Conservation (phyloP, 257 asterid genomes). For the Catharanthus roseus region DNA sequence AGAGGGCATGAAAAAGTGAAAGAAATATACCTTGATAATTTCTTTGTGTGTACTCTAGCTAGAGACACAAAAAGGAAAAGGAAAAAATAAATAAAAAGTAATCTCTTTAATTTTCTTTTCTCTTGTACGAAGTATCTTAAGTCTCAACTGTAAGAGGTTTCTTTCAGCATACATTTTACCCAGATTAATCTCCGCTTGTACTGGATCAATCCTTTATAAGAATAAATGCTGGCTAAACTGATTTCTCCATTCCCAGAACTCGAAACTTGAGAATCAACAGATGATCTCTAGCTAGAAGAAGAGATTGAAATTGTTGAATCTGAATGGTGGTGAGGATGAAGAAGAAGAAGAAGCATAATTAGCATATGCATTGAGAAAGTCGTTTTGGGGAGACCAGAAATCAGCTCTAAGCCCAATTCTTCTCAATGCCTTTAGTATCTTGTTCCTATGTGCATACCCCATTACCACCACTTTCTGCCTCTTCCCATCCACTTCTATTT, state of each 20-base stretch:
- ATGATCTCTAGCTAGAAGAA: constrained; percentile 29
- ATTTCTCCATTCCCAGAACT: no score
- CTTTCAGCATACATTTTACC: no score
- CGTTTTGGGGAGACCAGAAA: constrained; percentile 49
- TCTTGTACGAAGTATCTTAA: no score
- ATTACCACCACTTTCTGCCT: constrained; percentile 34
- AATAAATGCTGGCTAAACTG: no score
- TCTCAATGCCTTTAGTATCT: constrained; percentile 42
- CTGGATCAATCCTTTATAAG: no score
- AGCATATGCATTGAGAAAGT: constrained; percentile 41
- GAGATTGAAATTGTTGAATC: constrained; percentile 31
- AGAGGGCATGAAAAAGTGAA: neutral
- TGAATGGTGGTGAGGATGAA: constrained; percentile 8
- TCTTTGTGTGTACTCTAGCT: neutral
- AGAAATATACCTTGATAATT: neutral
- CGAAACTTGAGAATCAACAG: no score
- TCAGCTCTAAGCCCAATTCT: constrained; percentile 49
- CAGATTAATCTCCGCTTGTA: no score
- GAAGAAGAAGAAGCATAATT: constrained; percentile 9
- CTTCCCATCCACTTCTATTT: constrained; percentile 43
- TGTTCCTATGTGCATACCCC: constrained; percentile 43
- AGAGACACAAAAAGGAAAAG: neutral
- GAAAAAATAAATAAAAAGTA: neutral
- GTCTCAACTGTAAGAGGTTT: no score
- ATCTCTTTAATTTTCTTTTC: no score